A percentile compares a stretch with the other conserved stretches of the same genome.
These are phyloP conservation scores for Aspergillus aculeatus DNA, from an alignment of 2,329 filamentous ascomycete species.

Conservation along the genomic window DNA sequence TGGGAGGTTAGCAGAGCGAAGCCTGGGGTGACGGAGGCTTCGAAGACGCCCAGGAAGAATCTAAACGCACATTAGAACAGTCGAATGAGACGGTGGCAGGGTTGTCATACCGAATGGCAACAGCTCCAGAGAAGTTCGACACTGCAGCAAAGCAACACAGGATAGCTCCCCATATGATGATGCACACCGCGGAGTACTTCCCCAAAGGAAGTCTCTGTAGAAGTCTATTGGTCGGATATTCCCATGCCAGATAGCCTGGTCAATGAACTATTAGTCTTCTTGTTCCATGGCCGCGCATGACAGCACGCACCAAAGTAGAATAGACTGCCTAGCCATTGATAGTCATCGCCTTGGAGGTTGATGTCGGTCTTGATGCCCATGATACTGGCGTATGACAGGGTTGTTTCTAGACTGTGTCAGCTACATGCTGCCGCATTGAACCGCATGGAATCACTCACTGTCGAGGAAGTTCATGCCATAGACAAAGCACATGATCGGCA, in stretches of 20 bases:
- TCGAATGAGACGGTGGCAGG: too few species aligned
- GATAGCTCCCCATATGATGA: constrained; percentile 63
- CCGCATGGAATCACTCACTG: constrained; percentile 29
- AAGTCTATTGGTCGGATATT: constrained; percentile 65
- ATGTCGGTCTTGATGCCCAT: constrained; percentile 54
- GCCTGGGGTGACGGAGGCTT: constrained; percentile 67
- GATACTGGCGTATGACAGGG: constrained; percentile 53
- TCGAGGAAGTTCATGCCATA: constrained; percentile 61
- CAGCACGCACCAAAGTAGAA: constrained; percentile 48
- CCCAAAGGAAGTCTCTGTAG: constrained; percentile 64
- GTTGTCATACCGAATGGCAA: constrained; percentile 54
- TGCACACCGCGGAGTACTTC: constrained; percentile 65
- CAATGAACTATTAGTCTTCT: not conserved
- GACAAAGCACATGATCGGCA: constrained; percentile 59
- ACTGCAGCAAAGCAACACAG: constrained; percentile 64
- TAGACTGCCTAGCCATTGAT: constrained; percentile 54
- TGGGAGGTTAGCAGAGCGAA: constrained; percentile 66
- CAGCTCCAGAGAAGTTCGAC: constrained; percentile 59
- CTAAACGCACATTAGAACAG: not conserved
- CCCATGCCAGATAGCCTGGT: constrained; percentile 54
- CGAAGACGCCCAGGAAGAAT: constrained; percentile 67
- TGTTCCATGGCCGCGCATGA: not conserved
- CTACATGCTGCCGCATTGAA: not conserved
- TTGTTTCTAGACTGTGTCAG: constrained; percentile 39
- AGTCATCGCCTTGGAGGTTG: constrained; percentile 44